Conservation (phyloP, 2,329 filamentous ascomycete genomes). For the Aspergillus proliferans region DNA sequence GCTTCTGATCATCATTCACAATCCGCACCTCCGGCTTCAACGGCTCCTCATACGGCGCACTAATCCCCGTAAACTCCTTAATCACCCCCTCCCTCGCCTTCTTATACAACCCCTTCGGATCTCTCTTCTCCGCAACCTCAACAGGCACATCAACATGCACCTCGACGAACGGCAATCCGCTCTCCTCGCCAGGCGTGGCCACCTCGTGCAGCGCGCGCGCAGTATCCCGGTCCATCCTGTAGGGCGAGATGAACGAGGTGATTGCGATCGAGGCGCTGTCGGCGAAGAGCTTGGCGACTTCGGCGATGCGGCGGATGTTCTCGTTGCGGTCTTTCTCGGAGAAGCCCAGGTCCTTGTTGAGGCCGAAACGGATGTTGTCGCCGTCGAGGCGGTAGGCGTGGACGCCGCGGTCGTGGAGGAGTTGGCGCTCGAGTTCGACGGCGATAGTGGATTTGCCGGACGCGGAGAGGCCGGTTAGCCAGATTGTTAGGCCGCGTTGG, state of each 20-base stretch:
- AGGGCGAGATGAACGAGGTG: slow-evolving; percentile 95
- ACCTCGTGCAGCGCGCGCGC: slow-evolving; percentile 74
- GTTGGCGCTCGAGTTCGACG: slow-evolving; percentile 92
- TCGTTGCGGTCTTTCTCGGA: slow-evolving; percentile 88
- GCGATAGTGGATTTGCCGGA: slow-evolving; percentile 97
- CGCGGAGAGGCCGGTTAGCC: slow-evolving; percentile 94
- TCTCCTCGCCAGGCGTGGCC: slow-evolving; percentile 51
- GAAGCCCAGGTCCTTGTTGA: slow-evolving; percentile 97
- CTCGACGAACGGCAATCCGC: slow-evolving; percentile 79
- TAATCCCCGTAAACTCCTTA: slow-evolving; percentile 95
- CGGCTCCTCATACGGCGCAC: slow-evolving; percentile 89
- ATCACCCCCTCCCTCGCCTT: slow-evolving; percentile 91
- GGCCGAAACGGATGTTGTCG: slow-evolving; percentile 95
- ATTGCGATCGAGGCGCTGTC: slow-evolving; percentile 82
- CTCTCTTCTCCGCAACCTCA: slow-evolving; percentile 86
- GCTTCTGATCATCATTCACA: slow-evolving; percentile 66
- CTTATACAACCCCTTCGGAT: slow-evolving; percentile 97
- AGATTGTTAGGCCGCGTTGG: slow-evolving; percentile 90
- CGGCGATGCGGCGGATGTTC: slow-evolving; percentile 94
- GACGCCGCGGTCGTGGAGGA: slow-evolving; percentile 66
- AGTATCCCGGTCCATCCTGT: slow-evolving; percentile 75
- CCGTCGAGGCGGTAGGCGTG: slow-evolving; percentile 90
- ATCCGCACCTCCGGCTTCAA: slow-evolving; percentile 81
- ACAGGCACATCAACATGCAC: slow-evolving; percentile 89
- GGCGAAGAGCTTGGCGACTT: slow-evolving; percentile 95